These are phyloP conservation scores for Yamadazyma jaroonii DNA, from an alignment of 1,139 yeast species.

Conservation along the genomic window DNA sequence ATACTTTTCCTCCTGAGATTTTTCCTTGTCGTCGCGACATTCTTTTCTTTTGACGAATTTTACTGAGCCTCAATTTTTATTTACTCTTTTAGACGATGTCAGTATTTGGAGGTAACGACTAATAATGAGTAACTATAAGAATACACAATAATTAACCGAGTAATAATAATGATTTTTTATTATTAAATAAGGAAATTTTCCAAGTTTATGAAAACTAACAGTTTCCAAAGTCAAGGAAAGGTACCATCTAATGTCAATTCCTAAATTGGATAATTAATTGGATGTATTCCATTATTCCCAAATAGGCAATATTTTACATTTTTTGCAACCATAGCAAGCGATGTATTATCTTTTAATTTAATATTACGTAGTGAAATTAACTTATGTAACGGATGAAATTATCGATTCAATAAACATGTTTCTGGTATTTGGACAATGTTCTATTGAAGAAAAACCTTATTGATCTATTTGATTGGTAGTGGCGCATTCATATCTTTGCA, in stretches of 20 bases:
- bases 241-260: neutral
- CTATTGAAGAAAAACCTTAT: too few relatives aligned
- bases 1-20: neutral
- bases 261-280: neutral
- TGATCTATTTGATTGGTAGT: too few relatives aligned
- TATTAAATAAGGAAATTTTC: too few relatives aligned
- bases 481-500: too few relatives aligned
- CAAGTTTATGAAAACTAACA: too few relatives aligned
- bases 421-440: too few relatives aligned
- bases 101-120: neutral
- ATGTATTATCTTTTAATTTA: neutral
- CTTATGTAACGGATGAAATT: neutral
- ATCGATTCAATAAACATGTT: too few relatives aligned
- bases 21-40: neutral
- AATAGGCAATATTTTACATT: neutral
- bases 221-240: too few relatives aligned
- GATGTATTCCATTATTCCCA: neutral
- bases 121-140: neutral
- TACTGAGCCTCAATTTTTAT: slow-evolving; percentile 1
- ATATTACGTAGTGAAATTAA: neutral
- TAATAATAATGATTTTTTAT: too few relatives aligned
- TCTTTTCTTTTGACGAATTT: neutral
- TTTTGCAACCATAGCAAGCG: neutral
- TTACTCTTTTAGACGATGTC: slow-evolving; percentile 1
- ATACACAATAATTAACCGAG: too few relatives aligned